A percentile compares a stretch with the other conserved stretches of the same genome.
Evolutionary conservation across 305 asterid genomes (phyloP).

Genomic region (Solanum hybrid): DNA sequence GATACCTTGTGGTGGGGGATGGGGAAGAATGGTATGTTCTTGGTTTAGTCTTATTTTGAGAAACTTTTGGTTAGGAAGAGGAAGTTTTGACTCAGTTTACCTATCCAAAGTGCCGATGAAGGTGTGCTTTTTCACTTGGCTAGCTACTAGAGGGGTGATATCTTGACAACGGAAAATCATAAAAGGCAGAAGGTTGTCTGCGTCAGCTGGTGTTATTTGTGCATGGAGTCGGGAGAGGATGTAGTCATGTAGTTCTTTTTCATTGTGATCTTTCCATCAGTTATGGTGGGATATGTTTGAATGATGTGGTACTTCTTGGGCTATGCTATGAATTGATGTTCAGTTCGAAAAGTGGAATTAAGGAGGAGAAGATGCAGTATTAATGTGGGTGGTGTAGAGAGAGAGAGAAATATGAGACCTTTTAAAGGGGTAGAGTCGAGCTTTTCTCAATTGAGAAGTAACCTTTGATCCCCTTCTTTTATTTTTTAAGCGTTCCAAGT

Average conservation of each 20-base stretch:
- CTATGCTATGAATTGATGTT: not conserved
- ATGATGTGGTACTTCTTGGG: not conserved
- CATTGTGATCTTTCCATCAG: not conserved
- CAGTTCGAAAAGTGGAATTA: not conserved
- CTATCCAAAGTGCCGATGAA: not conserved
- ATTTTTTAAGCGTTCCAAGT: not conserved
- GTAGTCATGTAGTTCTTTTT: not conserved
- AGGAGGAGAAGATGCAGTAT: not conserved
- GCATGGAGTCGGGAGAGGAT: not conserved
- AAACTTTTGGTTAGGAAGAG: not conserved
- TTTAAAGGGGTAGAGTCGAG: not conserved
- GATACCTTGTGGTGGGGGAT: not conserved
- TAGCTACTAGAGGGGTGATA: not conserved
- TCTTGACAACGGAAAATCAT: not conserved
- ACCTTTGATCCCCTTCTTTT: not conserved
- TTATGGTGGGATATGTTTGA: not conserved
- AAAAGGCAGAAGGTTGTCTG: not conserved
- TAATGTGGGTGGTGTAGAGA: not conserved
- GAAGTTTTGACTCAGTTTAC: not conserved
- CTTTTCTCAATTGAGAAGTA: not conserved
- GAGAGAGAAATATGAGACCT: not conserved
- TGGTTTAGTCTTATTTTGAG: not conserved
- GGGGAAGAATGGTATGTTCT: not conserved
- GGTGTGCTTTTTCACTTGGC: not conserved
- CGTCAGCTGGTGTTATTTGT: not conserved